Percentiles rank a stretch among this genome's conserved stretches.
These are phyloP conservation scores for Cyclotella baltica DNA, from an alignment of 108 stramenopile genomes.

Conservation along the genomic window DNA sequence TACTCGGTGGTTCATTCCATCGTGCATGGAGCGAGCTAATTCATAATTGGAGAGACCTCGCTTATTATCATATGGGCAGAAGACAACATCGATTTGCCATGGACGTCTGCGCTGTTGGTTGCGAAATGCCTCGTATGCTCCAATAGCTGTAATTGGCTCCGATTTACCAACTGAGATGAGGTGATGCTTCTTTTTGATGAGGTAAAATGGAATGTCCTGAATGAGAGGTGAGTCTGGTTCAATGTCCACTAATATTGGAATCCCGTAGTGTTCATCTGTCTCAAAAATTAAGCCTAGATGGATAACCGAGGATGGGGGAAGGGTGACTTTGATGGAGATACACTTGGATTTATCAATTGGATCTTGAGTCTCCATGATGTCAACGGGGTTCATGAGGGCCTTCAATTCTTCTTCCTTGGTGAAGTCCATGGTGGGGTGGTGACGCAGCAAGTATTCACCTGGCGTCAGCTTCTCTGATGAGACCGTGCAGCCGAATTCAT, in stretches of 20 bases:
- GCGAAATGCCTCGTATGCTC: not conserved
- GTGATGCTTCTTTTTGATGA: not conserved
- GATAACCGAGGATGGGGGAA: not conserved
- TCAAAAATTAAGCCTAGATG: not conserved
- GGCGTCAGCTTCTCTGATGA: not conserved
- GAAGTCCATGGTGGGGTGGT: not conserved
- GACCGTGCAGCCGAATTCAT: not conserved
- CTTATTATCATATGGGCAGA: not conserved
- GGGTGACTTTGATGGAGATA: not conserved
- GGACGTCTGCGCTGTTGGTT: not conserved
- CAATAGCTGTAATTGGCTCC: constrained; percentile 6
- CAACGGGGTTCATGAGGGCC: not conserved
- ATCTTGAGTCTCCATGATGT: not conserved
- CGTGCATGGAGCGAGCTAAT: not conserved
- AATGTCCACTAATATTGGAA: not conserved
- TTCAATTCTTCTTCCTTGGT: not conserved
- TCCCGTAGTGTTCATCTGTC: not conserved
- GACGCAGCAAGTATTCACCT: not conserved
- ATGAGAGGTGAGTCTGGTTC: not conserved
- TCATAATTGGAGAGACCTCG: not conserved
- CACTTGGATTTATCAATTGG: not conserved
- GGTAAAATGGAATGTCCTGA: not conserved
- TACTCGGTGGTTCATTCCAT: not conserved
- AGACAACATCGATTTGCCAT: not conserved
- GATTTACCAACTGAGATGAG: not conserved